These are phyloP conservation scores for Arthrobotrys musiformis DNA, from an alignment of 2,329 filamentous ascomycete genomes.

Conservation along the genomic window DNA sequence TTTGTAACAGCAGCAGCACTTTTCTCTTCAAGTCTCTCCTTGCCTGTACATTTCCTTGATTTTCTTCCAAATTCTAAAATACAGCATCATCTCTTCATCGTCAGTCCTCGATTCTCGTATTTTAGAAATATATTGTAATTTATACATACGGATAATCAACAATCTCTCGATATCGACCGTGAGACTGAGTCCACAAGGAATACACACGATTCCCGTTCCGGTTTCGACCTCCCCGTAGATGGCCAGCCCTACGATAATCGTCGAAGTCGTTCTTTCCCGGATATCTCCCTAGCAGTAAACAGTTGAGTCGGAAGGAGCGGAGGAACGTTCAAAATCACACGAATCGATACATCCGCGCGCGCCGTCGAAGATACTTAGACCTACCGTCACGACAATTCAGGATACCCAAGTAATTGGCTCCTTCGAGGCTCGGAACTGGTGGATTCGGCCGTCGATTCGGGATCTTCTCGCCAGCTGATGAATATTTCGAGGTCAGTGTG, in stretches of 20 bases:
- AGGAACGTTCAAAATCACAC: not conserved
- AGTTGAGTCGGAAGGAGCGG: conserved; percentile 1
- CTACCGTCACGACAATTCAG: conserved; percentile 1
- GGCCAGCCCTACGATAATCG: conserved; percentile 31
- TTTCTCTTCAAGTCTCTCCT: not conserved
- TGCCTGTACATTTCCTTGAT: not conserved
- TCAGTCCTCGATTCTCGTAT: conserved; percentile 1
- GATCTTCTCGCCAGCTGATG: conserved; percentile 36
- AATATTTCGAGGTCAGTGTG: conserved; percentile 49
- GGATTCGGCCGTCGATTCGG: conserved; percentile 5
- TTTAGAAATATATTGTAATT: not conserved
- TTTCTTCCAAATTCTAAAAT: no score
- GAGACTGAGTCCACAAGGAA: not conserved
- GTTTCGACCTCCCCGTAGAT: conserved; percentile 37
- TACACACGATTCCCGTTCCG: not conserved
- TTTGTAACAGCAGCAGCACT: not conserved
- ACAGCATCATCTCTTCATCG: conserved; percentile 1
- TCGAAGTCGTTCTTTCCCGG: conserved; percentile 30
- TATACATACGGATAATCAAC: not conserved
- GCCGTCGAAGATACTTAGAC: not conserved
- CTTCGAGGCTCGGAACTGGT: not conserved
- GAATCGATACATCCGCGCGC: not conserved
- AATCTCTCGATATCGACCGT: conserved; percentile 10
- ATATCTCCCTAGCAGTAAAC: conserved; percentile 29
- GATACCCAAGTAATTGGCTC: not conserved